phyloP scores from a whole-genome alignment of 208 protist genomes.

The Crithidia brevicula region DNA sequence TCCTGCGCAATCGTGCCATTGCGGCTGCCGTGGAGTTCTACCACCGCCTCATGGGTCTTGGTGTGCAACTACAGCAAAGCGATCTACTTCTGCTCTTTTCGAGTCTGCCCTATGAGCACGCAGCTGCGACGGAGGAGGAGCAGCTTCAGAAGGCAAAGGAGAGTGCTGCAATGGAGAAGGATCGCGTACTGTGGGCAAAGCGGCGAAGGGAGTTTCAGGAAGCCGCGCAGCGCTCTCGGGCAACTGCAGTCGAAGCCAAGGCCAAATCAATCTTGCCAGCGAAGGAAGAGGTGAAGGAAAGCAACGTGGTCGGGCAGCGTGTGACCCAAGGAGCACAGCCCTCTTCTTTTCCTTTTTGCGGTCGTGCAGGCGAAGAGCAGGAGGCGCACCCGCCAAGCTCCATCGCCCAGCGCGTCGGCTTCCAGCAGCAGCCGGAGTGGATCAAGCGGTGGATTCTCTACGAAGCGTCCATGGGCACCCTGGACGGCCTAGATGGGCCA shows the following conservation, averaged over 20 bases:
- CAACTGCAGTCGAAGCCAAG: background rate
- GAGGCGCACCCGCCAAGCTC: slow-evolving; percentile 17
- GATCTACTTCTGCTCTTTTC: slow-evolving; percentile 73
- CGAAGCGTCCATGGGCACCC: slow-evolving; percentile 87
- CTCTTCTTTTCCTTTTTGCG: too few relatives aligned
- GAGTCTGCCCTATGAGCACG: slow-evolving; percentile 81
- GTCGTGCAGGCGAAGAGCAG: background rate
- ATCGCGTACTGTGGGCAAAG: slow-evolving; percentile 14
- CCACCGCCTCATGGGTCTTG: slow-evolving; percentile 65
- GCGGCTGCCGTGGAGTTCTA: slow-evolving; percentile 71
- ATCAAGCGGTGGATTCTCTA: slow-evolving; percentile 85
- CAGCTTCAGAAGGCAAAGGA: slow-evolving; percentile 28
- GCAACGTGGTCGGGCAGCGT: background rate
- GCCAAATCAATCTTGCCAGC: too few relatives aligned
- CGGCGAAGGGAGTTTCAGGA: slow-evolving; percentile 15
- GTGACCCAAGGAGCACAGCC: too few relatives aligned
- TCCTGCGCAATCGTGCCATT: slow-evolving; percentile 69
- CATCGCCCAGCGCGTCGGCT: slow-evolving; percentile 23
- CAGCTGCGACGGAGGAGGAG: slow-evolving; percentile 20
- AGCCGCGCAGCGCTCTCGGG: background rate
- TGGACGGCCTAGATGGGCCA: slow-evolving; percentile 54
- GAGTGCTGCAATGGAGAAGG: slow-evolving; percentile 28
- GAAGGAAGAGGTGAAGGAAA: background rate
- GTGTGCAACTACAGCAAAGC: slow-evolving; percentile 68
- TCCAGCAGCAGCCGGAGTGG: slow-evolving; percentile 64